Conservation (phyloP, 768 basidiomycete species). For the Phylloporus scabripes region DNA sequence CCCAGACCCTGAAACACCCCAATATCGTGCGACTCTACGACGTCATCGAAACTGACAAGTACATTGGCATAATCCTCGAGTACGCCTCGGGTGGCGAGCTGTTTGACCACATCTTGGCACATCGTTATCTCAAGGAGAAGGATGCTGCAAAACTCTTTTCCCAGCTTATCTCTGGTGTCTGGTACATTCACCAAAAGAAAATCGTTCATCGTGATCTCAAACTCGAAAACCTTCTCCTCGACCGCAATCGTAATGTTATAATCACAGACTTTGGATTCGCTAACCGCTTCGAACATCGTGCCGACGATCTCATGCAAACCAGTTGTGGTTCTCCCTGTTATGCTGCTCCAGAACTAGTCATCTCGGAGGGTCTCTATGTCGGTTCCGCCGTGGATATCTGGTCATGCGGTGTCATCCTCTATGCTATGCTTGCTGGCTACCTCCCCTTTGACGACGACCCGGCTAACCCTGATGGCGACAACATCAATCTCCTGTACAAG, state of each 20-base stretch:
- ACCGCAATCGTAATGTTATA: constrained; percentile 96
- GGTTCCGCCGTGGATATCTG: constrained; percentile 98
- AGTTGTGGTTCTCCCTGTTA: constrained; percentile 97
- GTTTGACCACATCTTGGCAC: constrained; percentile 97
- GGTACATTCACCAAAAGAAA: constrained; percentile 99
- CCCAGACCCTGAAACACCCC: constrained; percentile 87
- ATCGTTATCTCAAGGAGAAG: constrained; percentile 90
- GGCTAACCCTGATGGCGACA: constrained; percentile 96
- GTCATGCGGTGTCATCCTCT: constrained; percentile 93
- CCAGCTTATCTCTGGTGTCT: constrained; percentile 96
- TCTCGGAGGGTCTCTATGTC: constrained; percentile 94
- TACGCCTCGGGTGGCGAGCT: constrained; percentile 98
- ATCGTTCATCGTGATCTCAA: constrained; percentile 99
- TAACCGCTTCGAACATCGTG: constrained; percentile 89
- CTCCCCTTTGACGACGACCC: constrained; percentile 99
- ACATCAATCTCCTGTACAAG: constrained; percentile 97
- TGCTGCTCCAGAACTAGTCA: constrained; percentile 96
- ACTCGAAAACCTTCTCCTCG: constrained; percentile 94
- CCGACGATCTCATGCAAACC: constrained; percentile 97
- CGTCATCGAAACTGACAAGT: constrained; percentile 98
- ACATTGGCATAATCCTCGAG: constrained; percentile 98
- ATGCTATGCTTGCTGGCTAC: constrained; percentile 95
- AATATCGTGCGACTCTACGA: constrained; percentile 98
- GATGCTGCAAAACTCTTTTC: constrained; percentile 96
- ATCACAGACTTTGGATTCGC: constrained; percentile 99